Conservation (phyloP, 345 rosid genomes). For the Gossypium thurberi region DNA sequence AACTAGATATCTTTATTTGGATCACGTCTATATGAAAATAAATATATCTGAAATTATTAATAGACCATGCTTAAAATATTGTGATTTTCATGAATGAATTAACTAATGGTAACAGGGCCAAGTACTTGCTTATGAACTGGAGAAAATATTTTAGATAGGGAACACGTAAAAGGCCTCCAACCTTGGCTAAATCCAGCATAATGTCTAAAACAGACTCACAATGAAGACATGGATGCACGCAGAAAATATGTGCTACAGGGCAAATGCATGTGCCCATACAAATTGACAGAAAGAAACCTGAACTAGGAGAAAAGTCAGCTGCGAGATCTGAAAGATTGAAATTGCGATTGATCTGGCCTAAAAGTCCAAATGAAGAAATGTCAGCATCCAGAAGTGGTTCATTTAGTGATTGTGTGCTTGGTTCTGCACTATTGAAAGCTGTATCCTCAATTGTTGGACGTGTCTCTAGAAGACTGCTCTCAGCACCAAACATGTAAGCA, state of each 20-base stretch:
- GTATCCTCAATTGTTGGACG: constrained; percentile 61
- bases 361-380: constrained; percentile 59
- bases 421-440: constrained; percentile 63
- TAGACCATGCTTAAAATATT: not conserved
- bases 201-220: not conserved
- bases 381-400: constrained; percentile 71
- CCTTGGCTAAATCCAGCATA: not conserved
- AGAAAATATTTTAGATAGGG: not conserved
- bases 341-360: constrained; percentile 68
- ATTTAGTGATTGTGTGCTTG: constrained; percentile 61
- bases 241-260: not conserved
- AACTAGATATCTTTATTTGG: not conserved
- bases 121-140: not conserved
- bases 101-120: not conserved
- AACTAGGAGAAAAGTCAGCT: constrained; percentile 74
- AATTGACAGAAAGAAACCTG: constrained; percentile 44
- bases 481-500: constrained; percentile 66
- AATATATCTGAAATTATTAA: not conserved
- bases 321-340: constrained; percentile 91
- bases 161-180: not conserved
- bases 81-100: not conserved
- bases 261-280: not conserved
- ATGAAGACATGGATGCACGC: not conserved
- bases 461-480: constrained; percentile 51
- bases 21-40: not conserved